Base-by-base conservation (phyloP, 228 moss, liverwort and hornwort species). In the Sphagnum fallax region DNA sequence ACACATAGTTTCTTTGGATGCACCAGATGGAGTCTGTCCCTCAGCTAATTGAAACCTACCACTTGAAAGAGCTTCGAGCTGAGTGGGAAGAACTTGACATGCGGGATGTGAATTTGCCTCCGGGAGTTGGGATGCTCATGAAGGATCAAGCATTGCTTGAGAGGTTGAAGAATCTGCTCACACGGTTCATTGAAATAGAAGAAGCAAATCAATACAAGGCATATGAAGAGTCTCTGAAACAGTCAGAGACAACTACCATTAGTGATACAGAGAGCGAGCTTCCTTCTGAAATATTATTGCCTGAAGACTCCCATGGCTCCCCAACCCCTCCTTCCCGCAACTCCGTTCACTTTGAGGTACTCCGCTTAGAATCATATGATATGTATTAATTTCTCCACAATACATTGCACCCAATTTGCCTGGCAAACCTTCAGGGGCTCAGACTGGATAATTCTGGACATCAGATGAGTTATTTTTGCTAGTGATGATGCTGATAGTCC, bases 121-220 rank as follows among this genome's bases (percentile, higher is more conserved):
- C 90, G 32, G 91, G 89, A 55, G 90, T 92, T 16, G 79, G 89
- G 74, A 82, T 94, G 91, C 86, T 98, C 15, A 79, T 92, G 58
- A 92, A 90, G 82, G 92, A 98, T 81, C 98, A 98, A 73, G 88
- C 70, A 55, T 80, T 94, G 12, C 77, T 98, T 53, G 90, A 98
- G 67, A 90, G 87, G 67, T 90, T 93, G 60, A 98, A 90, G 77
- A 71, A 77, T 65, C 87, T 98, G 67, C 88, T 98, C n/a, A 85
- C 86, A 18, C 87, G 90, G 66, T 90, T 84, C 53, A 89, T 91
- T 75, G 82, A 85, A 70, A 72, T 85, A 53, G 73, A 72, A 52
- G 49, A 68, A 51, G 65, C 67, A 53, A 69, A 71, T 55, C 76
- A 66, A 53, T 70, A 75, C 51, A 75, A 73, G 69, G 69, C 75